phyloP scores from a whole-genome alignment of 768 basidiomycete species.

The Boletus pseudo-olivaceus region DNA sequence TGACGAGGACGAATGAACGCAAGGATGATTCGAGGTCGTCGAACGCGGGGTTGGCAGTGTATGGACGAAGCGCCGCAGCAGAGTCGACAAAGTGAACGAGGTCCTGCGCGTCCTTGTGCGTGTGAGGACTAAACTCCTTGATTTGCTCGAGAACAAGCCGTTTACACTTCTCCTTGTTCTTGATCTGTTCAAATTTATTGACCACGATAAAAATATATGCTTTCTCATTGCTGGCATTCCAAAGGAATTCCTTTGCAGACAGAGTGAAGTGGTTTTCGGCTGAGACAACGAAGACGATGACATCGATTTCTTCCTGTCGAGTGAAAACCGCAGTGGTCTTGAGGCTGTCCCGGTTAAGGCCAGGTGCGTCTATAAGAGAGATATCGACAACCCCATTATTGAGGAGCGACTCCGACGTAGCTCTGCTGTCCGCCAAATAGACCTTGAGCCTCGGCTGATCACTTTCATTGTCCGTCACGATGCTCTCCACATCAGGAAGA shows the following conservation, averaged over 20 bases:
- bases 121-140: slow-evolving; percentile 86
- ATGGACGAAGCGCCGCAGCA: slow-evolving; percentile 64
- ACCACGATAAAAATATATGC: slow-evolving; percentile 98
- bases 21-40: slow-evolving; percentile 86
- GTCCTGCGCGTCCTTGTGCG: slow-evolving; percentile 86
- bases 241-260: slow-evolving; percentile 91
- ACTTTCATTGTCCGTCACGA: slow-evolving; percentile 60
- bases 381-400: slow-evolving; percentile 97
- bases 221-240: slow-evolving; percentile 92
- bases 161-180: slow-evolving; percentile 91
- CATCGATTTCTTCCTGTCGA: slow-evolving; percentile 97
- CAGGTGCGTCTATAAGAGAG: slow-evolving; percentile 97
- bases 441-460: slow-evolving; percentile 74
- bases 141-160: slow-evolving; percentile 90
- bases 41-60: slow-evolving; percentile 66
- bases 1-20: slow-evolving; percentile 92
- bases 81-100: slow-evolving; percentile 99
- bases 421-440: slow-evolving; percentile 80
- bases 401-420: slow-evolving; percentile 77
- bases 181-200: slow-evolving; percentile 95
- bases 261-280: slow-evolving; percentile 99
- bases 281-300: slow-evolving; percentile 95
- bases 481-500: slow-evolving; percentile 70
- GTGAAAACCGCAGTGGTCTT: slow-evolving; percentile 95
- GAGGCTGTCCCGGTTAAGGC: slow-evolving; percentile 90